A percentile compares a stretch with the other conserved stretches of the same genome.
Evolutionary conservation across 495 filamentous ascomycete genomes (phyloP).

Genomic region (Neurospora pannonica): DNA sequence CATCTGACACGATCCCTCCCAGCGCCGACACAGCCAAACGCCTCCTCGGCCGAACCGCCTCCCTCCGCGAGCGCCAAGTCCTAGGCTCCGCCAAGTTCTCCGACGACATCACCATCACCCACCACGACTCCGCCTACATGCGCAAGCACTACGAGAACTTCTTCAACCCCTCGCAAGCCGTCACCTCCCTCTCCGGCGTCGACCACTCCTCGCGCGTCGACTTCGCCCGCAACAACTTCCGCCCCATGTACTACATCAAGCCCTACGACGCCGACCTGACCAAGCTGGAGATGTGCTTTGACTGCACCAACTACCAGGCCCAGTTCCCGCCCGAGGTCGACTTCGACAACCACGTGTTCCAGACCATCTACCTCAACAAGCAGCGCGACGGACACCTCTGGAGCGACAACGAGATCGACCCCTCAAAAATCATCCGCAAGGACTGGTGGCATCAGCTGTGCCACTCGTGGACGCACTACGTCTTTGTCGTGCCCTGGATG

Average conservation of each 20-base stretch:
- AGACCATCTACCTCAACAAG: constrained; percentile 76
- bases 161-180: constrained; percentile 37
- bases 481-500: constrained; percentile 67
- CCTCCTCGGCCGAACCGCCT: constrained; percentile 53
- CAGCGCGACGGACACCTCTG: constrained; percentile 50
- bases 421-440: constrained; percentile 55
- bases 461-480: constrained; percentile 73
- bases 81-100: constrained; percentile 69
- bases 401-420: constrained; percentile 62
- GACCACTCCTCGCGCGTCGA: constrained; percentile 24
- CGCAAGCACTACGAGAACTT: constrained; percentile 63
- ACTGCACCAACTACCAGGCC: constrained; percentile 76
- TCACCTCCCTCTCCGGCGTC: constrained; percentile 15
- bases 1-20: neutral
- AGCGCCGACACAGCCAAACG: constrained; percentile 60
- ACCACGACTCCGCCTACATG: constrained; percentile 69
- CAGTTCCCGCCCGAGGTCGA: constrained; percentile 53
- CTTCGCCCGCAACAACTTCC: constrained; percentile 33
- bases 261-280: constrained; percentile 50
- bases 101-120: constrained; percentile 78
- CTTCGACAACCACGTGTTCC: constrained; percentile 59
- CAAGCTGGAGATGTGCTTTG: constrained; percentile 82
- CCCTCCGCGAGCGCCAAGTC: constrained; percentile 55
- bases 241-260: constrained; percentile 78
- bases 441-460: constrained; percentile 87